Evolutionary conservation across 208 protist genomes (phyloP).

Genomic region (Acanthamoeba healyi): DNA sequence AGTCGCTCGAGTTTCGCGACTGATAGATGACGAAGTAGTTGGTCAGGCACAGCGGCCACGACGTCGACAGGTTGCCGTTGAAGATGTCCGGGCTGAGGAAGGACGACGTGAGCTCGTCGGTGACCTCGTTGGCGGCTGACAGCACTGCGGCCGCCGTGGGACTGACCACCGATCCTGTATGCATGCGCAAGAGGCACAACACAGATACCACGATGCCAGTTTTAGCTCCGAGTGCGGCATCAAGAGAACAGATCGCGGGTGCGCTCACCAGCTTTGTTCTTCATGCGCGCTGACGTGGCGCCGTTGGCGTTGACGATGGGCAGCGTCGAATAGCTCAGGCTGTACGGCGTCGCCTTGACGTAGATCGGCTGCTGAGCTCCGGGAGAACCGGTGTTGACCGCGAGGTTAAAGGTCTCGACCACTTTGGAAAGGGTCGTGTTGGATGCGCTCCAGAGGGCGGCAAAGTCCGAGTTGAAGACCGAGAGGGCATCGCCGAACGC

Average conservation of each 20-base stretch:
- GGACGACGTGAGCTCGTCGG: neutral
- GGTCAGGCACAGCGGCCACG: constrained; percentile 18
- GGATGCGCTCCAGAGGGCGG: neutral
- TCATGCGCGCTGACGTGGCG: neutral
- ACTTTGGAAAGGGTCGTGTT: too few species aligned
- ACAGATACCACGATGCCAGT: neutral
- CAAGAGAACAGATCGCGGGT: neutral
- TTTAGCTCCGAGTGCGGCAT: neutral
- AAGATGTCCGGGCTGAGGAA: too few species aligned
- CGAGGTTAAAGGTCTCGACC: neutral
- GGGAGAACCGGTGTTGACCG: neutral
- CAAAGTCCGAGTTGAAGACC: neutral
- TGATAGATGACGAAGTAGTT: neutral
- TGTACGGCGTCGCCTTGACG: neutral
- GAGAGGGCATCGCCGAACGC: neutral
- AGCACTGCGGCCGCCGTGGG: neutral
- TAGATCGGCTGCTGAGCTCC: neutral
- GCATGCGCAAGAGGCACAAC: too few species aligned
- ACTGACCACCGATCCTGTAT: neutral
- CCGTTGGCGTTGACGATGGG: neutral
- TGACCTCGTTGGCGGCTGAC: neutral
- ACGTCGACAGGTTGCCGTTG: neutral
- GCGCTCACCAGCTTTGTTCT: neutral
- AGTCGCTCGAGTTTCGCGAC: neutral
- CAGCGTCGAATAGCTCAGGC: neutral